Evolutionary conservation across 352 stramenopile genomes (phyloP).

Genomic region (Thraustochytrium sp.): DNA sequence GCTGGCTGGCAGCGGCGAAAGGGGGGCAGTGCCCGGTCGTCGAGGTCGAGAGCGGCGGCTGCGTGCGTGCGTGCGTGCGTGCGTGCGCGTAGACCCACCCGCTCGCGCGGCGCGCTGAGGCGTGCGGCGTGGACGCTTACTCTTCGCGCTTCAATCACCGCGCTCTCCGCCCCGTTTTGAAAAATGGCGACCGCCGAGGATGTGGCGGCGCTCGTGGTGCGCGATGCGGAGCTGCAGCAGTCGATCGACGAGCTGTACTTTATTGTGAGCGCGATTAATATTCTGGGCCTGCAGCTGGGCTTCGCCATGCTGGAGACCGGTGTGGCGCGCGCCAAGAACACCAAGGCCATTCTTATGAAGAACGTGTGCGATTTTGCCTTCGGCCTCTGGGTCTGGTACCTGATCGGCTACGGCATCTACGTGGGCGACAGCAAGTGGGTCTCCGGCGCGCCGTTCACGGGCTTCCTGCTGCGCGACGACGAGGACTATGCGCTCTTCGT

Average conservation of each 20-base stretch:
- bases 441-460: constrained; percentile 47
- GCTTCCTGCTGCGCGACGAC: constrained; percentile 52
- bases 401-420: constrained; percentile 46
- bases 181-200: neutral
- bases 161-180: no score
- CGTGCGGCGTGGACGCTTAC: no score
- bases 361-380: constrained; percentile 67
- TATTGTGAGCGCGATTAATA: neutral
- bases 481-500: constrained; percentile 51
- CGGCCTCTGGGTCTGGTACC: constrained; percentile 48
- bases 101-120: no score
- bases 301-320: constrained; percentile 67
- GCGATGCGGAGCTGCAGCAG: neutral
- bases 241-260: constrained; percentile 20
- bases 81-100: no score
- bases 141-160: no score
- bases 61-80: no score
- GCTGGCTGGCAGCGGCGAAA: no score
- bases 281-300: constrained; percentile 55
- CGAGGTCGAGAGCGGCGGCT: no score
- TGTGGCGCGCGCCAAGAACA: constrained; percentile 58
- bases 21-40: no score
- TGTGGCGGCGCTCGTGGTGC: neutral
- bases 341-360: constrained; percentile 68
- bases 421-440: constrained; percentile 6